Percentiles rank a stretch among this genome's conserved stretches.
Evolutionary conservation across 2,329 filamentous ascomycete species (phyloP).

Genomic region (Colletotrichum magnum): DNA sequence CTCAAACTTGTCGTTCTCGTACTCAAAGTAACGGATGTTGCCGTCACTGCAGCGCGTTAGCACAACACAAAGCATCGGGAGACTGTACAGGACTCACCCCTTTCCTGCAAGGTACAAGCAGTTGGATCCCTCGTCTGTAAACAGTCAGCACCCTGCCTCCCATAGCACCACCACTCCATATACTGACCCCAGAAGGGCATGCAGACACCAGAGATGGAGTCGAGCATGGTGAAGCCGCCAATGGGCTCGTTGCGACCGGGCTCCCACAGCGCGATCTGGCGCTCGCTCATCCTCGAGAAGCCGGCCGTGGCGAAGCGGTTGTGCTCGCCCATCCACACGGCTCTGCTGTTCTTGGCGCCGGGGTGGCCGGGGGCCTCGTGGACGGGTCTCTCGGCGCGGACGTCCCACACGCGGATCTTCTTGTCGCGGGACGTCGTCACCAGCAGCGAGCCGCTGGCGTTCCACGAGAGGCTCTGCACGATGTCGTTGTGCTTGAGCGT

Average conservation of each 20-base stretch:
- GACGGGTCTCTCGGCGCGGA: constrained; percentile 88
- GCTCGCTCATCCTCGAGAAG: constrained; percentile 98
- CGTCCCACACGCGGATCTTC: constrained; percentile 98
- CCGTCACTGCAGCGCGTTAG: constrained; percentile 78
- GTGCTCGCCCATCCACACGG: constrained; percentile 97
- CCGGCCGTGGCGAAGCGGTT: constrained; percentile 96
- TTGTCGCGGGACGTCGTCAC: constrained; percentile 98
- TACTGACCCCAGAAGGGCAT: constrained; percentile 95
- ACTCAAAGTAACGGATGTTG: constrained; percentile 99
- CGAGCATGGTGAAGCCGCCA: constrained; percentile 89
- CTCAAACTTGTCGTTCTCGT: constrained; percentile 98
- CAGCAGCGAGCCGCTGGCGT: constrained; percentile 86
- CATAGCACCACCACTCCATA: background rate
- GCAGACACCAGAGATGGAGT: constrained; percentile 97
- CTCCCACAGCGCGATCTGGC: constrained; percentile 97
- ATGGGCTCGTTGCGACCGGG: constrained; percentile 88
- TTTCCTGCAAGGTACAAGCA: constrained; percentile 97
- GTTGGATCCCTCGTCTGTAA: constrained; percentile 86
- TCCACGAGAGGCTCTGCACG: constrained; percentile 96
- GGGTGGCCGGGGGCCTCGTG: constrained; percentile 89
- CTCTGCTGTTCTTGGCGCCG: constrained; percentile 97
- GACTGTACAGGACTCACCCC: constrained; percentile 74
- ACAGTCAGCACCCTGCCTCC: constrained; percentile 42
- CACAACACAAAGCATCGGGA: background rate
- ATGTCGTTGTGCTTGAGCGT: constrained; percentile 90